Conservation (phyloP, 2,329 filamentous ascomycete genomes). For the Diaporthe australafricana region DNA sequence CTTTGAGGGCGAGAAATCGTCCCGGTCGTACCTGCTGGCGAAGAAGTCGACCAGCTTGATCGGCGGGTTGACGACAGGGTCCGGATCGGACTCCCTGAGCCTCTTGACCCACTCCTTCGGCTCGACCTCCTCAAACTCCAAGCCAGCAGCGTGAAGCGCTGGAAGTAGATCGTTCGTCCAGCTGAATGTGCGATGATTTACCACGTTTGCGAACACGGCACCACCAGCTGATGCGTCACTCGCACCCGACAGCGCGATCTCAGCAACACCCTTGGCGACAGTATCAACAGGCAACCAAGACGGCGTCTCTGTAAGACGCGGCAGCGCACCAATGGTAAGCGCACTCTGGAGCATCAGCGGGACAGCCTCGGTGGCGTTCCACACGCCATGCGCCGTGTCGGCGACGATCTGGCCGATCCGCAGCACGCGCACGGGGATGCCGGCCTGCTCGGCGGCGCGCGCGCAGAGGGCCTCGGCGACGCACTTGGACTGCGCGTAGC, state of each 20-base stretch:
- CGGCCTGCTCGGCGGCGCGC: constrained; percentile 46
- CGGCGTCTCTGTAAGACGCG: constrained; percentile 56
- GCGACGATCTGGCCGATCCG: constrained; percentile 64
- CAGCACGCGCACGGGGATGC: constrained; percentile 50
- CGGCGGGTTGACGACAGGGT: constrained; percentile 60
- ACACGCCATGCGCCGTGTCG: constrained; percentile 58
- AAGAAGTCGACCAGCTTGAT: constrained; percentile 67
- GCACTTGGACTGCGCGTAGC: constrained; percentile 57
- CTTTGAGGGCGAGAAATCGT: constrained; percentile 58
- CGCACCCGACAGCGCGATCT: constrained; percentile 48
- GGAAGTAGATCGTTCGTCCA: constrained; percentile 65
- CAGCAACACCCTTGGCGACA: constrained; percentile 54
- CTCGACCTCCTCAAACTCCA: constrained; percentile 58
- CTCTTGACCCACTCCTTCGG: constrained; percentile 56
- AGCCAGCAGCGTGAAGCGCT: constrained; percentile 54
- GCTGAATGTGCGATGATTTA: constrained; percentile 59
- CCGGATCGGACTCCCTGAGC: constrained; percentile 55
- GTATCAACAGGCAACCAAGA: constrained; percentile 60
- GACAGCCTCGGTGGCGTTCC: constrained; percentile 64
- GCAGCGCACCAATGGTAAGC: constrained; percentile 55
- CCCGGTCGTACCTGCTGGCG: constrained; percentile 57
- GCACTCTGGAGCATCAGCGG: constrained; percentile 62
- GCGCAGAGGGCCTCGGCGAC: constrained; percentile 53
- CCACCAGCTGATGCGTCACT: background rate
- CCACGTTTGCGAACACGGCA: constrained; percentile 58